Conservation (phyloP, 108 stramenopile genomes). For the Discostella pseudostelligera region DNA sequence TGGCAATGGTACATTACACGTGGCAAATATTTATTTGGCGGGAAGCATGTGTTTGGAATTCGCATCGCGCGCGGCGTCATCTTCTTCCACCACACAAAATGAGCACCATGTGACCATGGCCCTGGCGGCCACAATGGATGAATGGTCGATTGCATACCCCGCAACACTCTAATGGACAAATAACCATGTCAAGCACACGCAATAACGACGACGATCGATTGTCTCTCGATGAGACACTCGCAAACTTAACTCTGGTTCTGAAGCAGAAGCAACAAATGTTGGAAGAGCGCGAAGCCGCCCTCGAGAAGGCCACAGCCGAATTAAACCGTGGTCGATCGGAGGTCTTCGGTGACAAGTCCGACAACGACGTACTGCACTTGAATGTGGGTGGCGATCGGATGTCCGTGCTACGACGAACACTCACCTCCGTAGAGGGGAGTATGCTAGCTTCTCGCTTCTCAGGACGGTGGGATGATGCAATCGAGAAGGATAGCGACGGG, state of each 20-base stretch:
- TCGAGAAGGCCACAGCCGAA: conserved; percentile 3
- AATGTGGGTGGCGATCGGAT: conserved; percentile 60
- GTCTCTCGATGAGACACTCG: conserved; percentile 30
- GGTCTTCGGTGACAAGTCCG: conserved; percentile 17
- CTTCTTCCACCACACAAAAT: no score
- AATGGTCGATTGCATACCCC: no score
- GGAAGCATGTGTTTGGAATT: no score
- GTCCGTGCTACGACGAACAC: conserved; percentile 55
- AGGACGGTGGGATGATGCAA: conserved; percentile 58
- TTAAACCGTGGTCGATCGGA: conserved; percentile 15
- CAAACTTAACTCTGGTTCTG: conserved; percentile 19
- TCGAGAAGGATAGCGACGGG: conserved; percentile 59
- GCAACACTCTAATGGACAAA: no score
- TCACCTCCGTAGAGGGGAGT: conserved; percentile 52
- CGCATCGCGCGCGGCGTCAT: no score
- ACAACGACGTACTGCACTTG: conserved; percentile 55
- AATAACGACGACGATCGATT: not conserved
- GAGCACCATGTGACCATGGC: no score
- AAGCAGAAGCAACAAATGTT: conserved; percentile 24
- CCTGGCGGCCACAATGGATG: no score
- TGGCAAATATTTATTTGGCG: no score
- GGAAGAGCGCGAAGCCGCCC: conserved; percentile 18
- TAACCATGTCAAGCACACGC: not conserved
- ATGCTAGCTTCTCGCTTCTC: conserved; percentile 66
- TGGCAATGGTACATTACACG: no score